Conservation (phyloP, 225 moss, liverwort and hornwort genomes). For the Bryum argenteum region DNA sequence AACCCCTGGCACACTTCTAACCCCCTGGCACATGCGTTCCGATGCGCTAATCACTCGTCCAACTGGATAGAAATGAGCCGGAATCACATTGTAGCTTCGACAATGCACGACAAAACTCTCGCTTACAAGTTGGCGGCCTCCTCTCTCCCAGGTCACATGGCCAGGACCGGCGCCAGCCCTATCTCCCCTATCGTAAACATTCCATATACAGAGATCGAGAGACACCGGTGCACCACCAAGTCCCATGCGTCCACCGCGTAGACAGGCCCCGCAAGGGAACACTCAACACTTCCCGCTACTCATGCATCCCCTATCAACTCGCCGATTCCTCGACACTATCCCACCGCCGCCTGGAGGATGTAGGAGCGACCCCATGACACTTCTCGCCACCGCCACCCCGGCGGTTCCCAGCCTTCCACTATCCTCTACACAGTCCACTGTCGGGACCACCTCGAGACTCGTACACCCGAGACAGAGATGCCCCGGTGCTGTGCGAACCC, state of each 20-base stretch:
- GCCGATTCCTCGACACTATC: background rate
- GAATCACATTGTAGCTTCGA: background rate
- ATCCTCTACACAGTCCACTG: background rate
- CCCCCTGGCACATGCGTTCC: background rate
- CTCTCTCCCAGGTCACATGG: conserved; percentile 15
- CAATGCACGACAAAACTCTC: background rate
- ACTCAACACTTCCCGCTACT: background rate
- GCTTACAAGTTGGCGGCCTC: background rate
- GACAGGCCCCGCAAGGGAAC: background rate
- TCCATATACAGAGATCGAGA: background rate
- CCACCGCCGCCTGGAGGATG: background rate
- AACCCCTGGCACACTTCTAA: background rate
- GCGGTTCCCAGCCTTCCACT: conserved; percentile 2
- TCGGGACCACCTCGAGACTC: background rate
- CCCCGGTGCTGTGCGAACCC: conserved; percentile 22
- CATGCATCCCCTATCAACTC: background rate
- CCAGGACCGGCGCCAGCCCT: background rate
- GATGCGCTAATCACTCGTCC: background rate
- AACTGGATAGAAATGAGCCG: background rate
- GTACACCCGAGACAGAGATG: conserved; percentile 9
- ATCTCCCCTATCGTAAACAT: background rate
- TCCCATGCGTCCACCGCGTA: conserved; percentile 6
- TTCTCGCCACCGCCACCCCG: background rate
- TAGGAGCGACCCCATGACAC: conserved; percentile 2
- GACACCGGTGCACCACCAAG: background rate